Conservation (phyloP, 805 yeast species). For the Lipomyces japonicus region DNA sequence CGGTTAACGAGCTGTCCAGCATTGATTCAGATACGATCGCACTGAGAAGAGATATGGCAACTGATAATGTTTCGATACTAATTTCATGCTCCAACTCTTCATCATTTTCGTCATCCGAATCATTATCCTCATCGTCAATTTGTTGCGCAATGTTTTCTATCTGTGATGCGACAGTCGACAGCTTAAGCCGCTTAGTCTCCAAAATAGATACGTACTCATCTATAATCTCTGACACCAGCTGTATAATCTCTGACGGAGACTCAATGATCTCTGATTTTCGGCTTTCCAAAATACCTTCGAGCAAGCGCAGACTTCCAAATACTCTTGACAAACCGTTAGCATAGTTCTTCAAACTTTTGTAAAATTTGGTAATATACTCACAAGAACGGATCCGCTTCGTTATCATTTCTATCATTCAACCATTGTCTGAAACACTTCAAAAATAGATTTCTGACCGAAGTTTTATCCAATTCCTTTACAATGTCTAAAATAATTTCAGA, state of each 20-base stretch:
- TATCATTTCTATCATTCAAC: slow-evolving; percentile 40
- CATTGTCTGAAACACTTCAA: slow-evolving; percentile 55
- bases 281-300: slow-evolving; percentile 57
- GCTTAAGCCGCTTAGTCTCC: slow-evolving; percentile 44
- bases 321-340: slow-evolving; percentile 39
- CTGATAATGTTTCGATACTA: slow-evolving; percentile 34
- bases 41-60: slow-evolving; percentile 36
- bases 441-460: slow-evolving; percentile 44
- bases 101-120: slow-evolving; percentile 34
- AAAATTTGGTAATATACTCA: neutral
- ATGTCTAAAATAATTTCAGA: slow-evolving; percentile 27
- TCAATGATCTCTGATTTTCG: slow-evolving; percentile 56
- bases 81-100: slow-evolving; percentile 31
- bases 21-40: slow-evolving; percentile 34
- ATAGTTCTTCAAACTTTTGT: neutral
- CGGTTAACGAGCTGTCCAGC: slow-evolving; percentile 9
- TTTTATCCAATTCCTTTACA: slow-evolving; percentile 44
- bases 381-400: slow-evolving; percentile 23
- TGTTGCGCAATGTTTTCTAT: slow-evolving; percentile 6
- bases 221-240: slow-evolving; percentile 46
- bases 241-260: slow-evolving; percentile 56
- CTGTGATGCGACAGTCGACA: slow-evolving; percentile 29
- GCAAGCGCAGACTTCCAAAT: slow-evolving; percentile 56
- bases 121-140: slow-evolving; percentile 29
- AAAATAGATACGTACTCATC: slow-evolving; percentile 23